A percentile compares a stretch with the other conserved stretches of the same genome.
Evolutionary conservation across 306 rosid genomes (phyloP).

Genomic region (Hippophae rhamnoides): DNA sequence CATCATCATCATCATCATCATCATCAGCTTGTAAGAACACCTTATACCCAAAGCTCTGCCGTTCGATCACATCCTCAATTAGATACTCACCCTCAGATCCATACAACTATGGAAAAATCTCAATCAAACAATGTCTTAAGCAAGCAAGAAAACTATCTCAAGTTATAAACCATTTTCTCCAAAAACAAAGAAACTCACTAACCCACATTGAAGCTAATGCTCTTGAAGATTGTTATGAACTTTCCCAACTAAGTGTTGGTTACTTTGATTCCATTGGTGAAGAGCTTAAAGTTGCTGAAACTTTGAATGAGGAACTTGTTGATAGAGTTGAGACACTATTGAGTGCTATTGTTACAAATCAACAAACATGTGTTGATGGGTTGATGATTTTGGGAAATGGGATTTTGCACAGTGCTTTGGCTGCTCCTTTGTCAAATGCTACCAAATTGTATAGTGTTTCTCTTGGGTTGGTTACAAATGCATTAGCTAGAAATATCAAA

Average conservation of each 20-base stretch:
- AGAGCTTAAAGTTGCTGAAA: slow-evolving; percentile 25
- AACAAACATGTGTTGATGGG: slow-evolving; percentile 66
- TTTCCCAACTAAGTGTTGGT: slow-evolving; percentile 45
- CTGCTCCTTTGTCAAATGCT: slow-evolving; percentile 31
- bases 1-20: slow-evolving; percentile 9
- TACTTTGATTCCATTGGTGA: slow-evolving; percentile 29
- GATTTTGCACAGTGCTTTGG: slow-evolving; percentile 20
- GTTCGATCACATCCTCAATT: slow-evolving; percentile 49
- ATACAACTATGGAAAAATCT: slow-evolving; percentile 50
- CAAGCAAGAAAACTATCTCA: slow-evolving; percentile 40
- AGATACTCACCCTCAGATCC: slow-evolving; percentile 50
- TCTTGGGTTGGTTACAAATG: slow-evolving; percentile 47
- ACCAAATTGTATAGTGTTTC: slow-evolving; percentile 55
- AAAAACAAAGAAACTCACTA: slow-evolving; percentile 4
- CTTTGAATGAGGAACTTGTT: slow-evolving; percentile 23
- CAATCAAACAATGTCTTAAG: slow-evolving; percentile 53
- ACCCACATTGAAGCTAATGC: slow-evolving; percentile 31
- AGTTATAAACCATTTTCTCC: slow-evolving; percentile 23
- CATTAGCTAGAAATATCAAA: slow-evolving; percentile 30
- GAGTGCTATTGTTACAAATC: slow-evolving; percentile 72
- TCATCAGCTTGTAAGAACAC: slow-evolving; percentile 49
- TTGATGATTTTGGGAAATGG: slow-evolving; percentile 34
- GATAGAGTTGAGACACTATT: slow-evolving; percentile 38
- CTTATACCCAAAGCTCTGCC: slow-evolving; percentile 69
- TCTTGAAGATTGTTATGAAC: slow-evolving; percentile 48